phyloP scores from a whole-genome alignment of 352 stramenopile genomes.

The Phytophthora capsici region DNA sequence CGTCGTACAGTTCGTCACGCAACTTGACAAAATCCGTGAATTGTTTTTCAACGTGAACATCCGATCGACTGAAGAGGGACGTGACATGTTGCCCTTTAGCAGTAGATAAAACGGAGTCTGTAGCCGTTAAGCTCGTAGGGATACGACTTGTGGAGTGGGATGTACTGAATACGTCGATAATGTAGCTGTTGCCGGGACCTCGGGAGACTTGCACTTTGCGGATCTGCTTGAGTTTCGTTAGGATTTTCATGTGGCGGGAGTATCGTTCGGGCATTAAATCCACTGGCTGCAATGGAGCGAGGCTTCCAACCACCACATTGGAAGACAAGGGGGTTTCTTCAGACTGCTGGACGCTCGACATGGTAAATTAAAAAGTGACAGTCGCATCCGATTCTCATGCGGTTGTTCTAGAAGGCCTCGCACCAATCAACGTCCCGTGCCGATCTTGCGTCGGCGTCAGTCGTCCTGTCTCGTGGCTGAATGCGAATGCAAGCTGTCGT shows the following conservation, averaged over 20 bases:
- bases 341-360: conserved; percentile 11
- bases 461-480: conserved; percentile 28
- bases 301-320: conserved; percentile 12
- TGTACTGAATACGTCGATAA: conserved; percentile 32
- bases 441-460: conserved; percentile 19
- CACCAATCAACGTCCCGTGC: conserved; percentile 10
- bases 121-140: conserved; percentile 24
- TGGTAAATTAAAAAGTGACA: conserved; percentile 31
- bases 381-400: too few relatives aligned
- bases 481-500: conserved; percentile 15
- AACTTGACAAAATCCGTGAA: conserved; percentile 50
- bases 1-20: conserved; percentile 44
- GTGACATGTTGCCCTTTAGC: not conserved
- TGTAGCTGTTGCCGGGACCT: conserved; percentile 15
- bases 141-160: conserved; percentile 38
- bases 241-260: conserved; percentile 40
- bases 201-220: conserved; percentile 29
- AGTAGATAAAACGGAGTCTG: not conserved
- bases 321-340: not conserved
- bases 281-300: conserved; percentile 18
- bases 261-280: conserved; percentile 36
- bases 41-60: conserved; percentile 23
- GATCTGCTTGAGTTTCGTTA: conserved; percentile 38
- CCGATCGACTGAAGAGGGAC: conserved; percentile 19
- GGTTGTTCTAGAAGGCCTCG: conserved; percentile 10